phyloP scores from a whole-genome alignment of 768 basidiomycete species.

The Nevesoporus exiguus region DNA sequence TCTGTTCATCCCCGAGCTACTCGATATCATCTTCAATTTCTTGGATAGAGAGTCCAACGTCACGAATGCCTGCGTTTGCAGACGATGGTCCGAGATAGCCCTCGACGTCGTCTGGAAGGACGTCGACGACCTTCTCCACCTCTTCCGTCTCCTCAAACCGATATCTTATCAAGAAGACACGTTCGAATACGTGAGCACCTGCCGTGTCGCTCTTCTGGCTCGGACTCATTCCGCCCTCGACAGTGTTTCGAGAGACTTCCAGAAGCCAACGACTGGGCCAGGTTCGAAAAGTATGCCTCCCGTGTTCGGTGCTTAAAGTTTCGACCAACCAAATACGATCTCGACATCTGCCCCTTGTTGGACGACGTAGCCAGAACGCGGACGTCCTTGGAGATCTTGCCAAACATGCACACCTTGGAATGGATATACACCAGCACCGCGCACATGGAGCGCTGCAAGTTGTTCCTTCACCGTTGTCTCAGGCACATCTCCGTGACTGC shows the following conservation, averaged over 20 bases:
- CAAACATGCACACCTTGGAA: slow-evolving; percentile 48
- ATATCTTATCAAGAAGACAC: slow-evolving; percentile 24
- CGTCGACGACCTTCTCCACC: slow-evolving; percentile 41
- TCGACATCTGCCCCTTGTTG: slow-evolving; percentile 22
- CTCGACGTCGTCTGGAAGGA: slow-evolving; percentile 58
- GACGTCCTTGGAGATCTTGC: slow-evolving; percentile 49
- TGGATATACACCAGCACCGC: slow-evolving; percentile 38
- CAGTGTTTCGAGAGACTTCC: slow-evolving; percentile 43
- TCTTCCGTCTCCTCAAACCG: slow-evolving; percentile 51
- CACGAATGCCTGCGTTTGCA: slow-evolving; percentile 52
- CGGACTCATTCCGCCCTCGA: background rate
- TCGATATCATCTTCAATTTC: slow-evolving; percentile 53
- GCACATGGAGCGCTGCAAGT: slow-evolving; percentile 37
- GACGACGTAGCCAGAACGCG: slow-evolving; percentile 59
- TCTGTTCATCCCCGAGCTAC: slow-evolving; percentile 54
- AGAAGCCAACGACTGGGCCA: slow-evolving; percentile 49
- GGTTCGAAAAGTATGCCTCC: slow-evolving; percentile 51
- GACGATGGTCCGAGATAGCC: slow-evolving; percentile 54
- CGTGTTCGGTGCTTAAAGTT: slow-evolving; percentile 43
- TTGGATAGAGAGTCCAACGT: slow-evolving; percentile 41
- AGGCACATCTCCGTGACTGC: slow-evolving; percentile 36
- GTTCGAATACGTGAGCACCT: slow-evolving; percentile 22
- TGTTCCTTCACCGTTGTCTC: slow-evolving; percentile 59
- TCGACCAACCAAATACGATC: slow-evolving; percentile 10
- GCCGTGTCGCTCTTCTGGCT: background rate